A percentile compares a stretch with the other conserved stretches of the same genome.
These are phyloP conservation scores for Tuber melanosporum DNA, from an alignment of 495 filamentous ascomycete species.

Conservation along the genomic window DNA sequence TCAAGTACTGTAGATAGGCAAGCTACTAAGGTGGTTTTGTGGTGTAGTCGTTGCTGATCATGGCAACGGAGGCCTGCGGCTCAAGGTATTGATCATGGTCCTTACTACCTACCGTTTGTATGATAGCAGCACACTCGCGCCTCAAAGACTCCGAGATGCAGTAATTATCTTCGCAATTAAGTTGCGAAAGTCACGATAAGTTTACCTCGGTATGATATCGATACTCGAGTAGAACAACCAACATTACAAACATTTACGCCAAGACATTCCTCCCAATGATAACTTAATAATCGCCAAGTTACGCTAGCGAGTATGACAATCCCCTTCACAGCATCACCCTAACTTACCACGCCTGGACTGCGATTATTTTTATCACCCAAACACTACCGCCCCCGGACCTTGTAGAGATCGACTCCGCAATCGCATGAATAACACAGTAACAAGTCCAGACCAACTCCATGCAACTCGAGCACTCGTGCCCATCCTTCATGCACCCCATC, in stretches of 20 bases:
- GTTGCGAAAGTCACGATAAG: neutral
- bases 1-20: too few species aligned
- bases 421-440: neutral
- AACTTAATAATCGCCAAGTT: neutral
- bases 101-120: neutral
- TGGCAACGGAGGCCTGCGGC: neutral
- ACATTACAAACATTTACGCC: neutral
- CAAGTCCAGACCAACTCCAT: neutral
- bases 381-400: neutral
- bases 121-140: neutral
- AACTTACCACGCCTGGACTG: neutral
- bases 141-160: neutral
- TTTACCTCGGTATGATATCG: neutral
- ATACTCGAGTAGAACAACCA: too few species aligned
- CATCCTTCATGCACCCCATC: slow-evolving; percentile 2
- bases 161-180: neutral
- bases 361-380: slow-evolving; percentile 3
- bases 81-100: neutral
- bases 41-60: neutral
- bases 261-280: neutral
- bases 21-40: too few species aligned
- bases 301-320: too few species aligned
- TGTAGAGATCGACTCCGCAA: neutral
- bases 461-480: neutral
- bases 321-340: too few species aligned